phyloP scores from a whole-genome alignment of 2,329 filamentous ascomycete species.

The Ceratocystis ficicola region DNA sequence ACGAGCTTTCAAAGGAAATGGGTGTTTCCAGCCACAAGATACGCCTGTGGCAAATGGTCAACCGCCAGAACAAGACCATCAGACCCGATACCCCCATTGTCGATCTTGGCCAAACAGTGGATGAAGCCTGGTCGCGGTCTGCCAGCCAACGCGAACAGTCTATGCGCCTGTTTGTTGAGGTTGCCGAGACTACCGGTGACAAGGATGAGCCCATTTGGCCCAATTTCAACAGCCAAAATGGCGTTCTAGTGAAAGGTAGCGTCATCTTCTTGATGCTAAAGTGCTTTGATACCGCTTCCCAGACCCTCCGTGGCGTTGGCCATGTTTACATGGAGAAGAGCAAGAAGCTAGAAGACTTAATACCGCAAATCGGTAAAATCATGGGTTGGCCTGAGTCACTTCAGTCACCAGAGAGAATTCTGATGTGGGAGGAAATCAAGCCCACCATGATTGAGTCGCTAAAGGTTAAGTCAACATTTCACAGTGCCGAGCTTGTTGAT shows the following conservation, averaged over 20 bases:
- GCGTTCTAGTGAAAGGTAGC: slow-evolving; percentile 47
- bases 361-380: slow-evolving; percentile 61
- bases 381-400: slow-evolving; percentile 79
- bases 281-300: slow-evolving; percentile 68
- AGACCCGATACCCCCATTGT: slow-evolving; percentile 78
- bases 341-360: slow-evolving; percentile 77
- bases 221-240: slow-evolving; percentile 45
- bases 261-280: slow-evolving; percentile 81
- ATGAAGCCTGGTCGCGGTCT: slow-evolving; percentile 49
- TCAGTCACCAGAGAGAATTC: slow-evolving; percentile 46
- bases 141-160: slow-evolving; percentile 53
- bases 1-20: slow-evolving; percentile 57
- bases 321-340: slow-evolving; percentile 80
- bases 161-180: slow-evolving; percentile 80
- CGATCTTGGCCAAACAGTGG: slow-evolving; percentile 63
- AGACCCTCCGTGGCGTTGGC: slow-evolving; percentile 63
- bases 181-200: slow-evolving; percentile 50
- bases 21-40: slow-evolving; percentile 55
- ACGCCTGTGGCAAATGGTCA: slow-evolving; percentile 94
- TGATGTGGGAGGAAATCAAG: slow-evolving; percentile 96
- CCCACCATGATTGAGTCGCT: slow-evolving; percentile 92
- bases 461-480: slow-evolving; percentile 80
- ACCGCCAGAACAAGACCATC: slow-evolving; percentile 92
- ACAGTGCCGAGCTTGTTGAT: slow-evolving; percentile 87
- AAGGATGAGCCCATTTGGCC: slow-evolving; percentile 65